Evolutionary conservation across 306 rosid species (phyloP).

Genomic region (Prunus campanulata): DNA sequence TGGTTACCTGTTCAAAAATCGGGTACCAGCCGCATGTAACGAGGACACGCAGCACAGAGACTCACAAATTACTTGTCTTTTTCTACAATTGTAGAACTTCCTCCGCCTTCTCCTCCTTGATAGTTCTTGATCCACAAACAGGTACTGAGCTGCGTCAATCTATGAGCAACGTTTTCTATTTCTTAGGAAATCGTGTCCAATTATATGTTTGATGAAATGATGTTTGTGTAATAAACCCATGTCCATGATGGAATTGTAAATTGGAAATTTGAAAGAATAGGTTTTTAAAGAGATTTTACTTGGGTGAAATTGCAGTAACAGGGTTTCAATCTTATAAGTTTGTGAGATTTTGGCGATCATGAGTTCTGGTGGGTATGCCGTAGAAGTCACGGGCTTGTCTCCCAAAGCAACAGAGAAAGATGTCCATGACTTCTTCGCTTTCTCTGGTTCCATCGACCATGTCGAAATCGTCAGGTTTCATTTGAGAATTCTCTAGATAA

Average conservation of each 20-base stretch:
- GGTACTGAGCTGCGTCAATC: background rate
- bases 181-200: background rate
- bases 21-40: background rate
- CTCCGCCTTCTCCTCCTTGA: background rate
- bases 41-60: background rate
- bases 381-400: constrained; percentile 84
- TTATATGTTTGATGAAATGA: background rate
- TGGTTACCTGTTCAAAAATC: background rate
- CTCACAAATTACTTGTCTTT: background rate
- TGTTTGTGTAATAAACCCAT: background rate
- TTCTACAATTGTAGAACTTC: background rate
- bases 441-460: constrained; percentile 66
- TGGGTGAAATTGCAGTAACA: background rate
- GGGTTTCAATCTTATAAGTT: background rate
- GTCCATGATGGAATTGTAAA: background rate
- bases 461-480: constrained; percentile 66
- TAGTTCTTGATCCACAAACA: background rate
- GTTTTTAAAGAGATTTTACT: no score
- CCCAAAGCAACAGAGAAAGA: constrained; percentile 70
- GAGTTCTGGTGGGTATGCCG: constrained; percentile 56
- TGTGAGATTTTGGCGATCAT: constrained; percentile 20
- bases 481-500: background rate
- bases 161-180: background rate
- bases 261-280: background rate
- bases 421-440: constrained; percentile 71